These are phyloP conservation scores for Ramularia endophylla DNA, from an alignment of 2,329 filamentous ascomycete species.

Conservation along the genomic window DNA sequence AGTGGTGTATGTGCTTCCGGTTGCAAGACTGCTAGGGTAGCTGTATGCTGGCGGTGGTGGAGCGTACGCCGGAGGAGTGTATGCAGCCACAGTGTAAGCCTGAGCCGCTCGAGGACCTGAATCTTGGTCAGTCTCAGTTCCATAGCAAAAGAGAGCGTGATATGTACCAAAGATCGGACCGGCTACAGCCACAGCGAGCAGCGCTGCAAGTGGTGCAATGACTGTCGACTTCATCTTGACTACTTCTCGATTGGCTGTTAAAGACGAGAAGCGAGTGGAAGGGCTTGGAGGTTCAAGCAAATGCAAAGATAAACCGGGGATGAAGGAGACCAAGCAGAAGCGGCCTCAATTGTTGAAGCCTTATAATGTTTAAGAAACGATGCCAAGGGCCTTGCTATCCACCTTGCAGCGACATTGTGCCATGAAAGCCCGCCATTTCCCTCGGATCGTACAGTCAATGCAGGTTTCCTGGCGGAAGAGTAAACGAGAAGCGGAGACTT, in stretches of 20 bases:
- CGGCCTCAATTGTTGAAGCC: background rate
- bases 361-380: background rate
- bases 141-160: too few species aligned
- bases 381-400: background rate
- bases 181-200: background rate
- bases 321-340: conserved; percentile 5
- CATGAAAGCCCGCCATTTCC: background rate
- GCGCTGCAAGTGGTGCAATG: conserved; percentile 1
- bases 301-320: too few species aligned
- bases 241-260: background rate
- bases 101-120: background rate
- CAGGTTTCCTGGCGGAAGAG: background rate
- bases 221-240: conserved; percentile 3
- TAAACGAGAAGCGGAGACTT: background rate
- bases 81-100: conserved; percentile 1
- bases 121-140: background rate
- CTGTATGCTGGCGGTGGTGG: conserved; percentile 7
- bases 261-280: background rate
- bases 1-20: conserved; percentile 1
- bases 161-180: conserved; percentile 6
- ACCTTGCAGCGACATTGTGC: conserved; percentile 1
- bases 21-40: conserved; percentile 3
- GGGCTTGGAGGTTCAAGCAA: too few species aligned
- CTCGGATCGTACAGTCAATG: conserved; percentile 4
- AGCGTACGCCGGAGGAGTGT: conserved; percentile 4